These are phyloP conservation scores for Lactarius hengduanensis DNA, from an alignment of 768 basidiomycete genomes.

Conservation along the genomic window DNA sequence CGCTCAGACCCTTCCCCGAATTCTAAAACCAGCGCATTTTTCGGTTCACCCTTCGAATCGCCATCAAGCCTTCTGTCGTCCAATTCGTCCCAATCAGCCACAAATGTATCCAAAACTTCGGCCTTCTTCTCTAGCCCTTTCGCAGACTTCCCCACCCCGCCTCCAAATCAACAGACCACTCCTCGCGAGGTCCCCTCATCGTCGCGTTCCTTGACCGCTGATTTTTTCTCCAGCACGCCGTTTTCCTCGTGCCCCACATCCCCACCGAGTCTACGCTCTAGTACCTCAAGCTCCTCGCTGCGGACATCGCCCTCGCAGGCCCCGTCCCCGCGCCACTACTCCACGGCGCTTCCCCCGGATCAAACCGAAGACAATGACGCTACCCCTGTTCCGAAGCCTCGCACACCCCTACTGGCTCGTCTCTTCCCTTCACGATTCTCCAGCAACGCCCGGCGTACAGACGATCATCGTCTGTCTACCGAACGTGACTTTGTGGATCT, in stretches of 20 bases:
- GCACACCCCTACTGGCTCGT: constrained; percentile 21
- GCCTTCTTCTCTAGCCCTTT: constrained; percentile 27
- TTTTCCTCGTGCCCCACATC: constrained; percentile 24
- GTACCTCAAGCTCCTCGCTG: constrained; percentile 25
- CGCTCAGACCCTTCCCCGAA: constrained; percentile 13
- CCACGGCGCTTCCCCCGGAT: constrained; percentile 3
- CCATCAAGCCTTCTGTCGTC: constrained; percentile 11
- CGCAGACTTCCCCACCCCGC: constrained; percentile 16
- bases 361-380: constrained; percentile 8
- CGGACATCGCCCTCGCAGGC: constrained; percentile 22
- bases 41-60: constrained; percentile 19
- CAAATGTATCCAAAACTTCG: constrained; percentile 23
- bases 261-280: constrained; percentile 27
- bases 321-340: constrained; percentile 7
- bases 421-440: constrained; percentile 29
- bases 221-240: constrained; percentile 21
- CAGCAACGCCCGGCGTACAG: constrained; percentile 15
- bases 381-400: constrained; percentile 19
- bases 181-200: constrained; percentile 17
- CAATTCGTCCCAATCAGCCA: constrained; percentile 12
- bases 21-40: constrained; percentile 28
- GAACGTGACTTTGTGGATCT: constrained; percentile 23
- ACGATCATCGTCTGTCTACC: neutral
- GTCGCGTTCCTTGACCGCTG: constrained; percentile 24
- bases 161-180: neutral